Percentiles rank a stretch among this genome's conserved stretches.
Conservation (phyloP, 208 protist genomes). For the Wallacemonas sp. region DNA sequence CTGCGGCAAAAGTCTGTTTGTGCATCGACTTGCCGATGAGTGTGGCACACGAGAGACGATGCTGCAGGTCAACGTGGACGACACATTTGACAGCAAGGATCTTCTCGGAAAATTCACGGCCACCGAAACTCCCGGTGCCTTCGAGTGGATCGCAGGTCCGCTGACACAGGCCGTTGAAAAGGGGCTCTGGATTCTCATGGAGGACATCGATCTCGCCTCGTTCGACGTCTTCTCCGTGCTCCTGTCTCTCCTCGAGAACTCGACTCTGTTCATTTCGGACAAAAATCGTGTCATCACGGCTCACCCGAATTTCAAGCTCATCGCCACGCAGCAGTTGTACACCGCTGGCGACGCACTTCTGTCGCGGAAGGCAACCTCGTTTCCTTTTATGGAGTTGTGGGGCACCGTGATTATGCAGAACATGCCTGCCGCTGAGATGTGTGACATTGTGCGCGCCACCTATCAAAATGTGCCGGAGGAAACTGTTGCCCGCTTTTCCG, state of each 20-base stretch:
- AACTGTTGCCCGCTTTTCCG: constrained; percentile 5
- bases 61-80: constrained; percentile 94
- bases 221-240: constrained; percentile 98
- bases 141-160: constrained; percentile 97
- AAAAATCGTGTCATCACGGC: constrained; percentile 92
- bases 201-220: constrained; percentile 98
- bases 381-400: constrained; percentile 85
- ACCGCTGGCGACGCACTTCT: constrained; percentile 47
- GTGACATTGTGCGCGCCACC: constrained; percentile 48
- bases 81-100: constrained; percentile 98
- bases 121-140: constrained; percentile 97
- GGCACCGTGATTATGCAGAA: constrained; percentile 70
- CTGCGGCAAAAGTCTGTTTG: constrained; percentile 79
- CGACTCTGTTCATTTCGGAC: constrained; percentile 95
- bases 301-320: constrained; percentile 86
- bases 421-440: constrained; percentile 64
- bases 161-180: constrained; percentile 95
- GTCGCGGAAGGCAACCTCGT: constrained; percentile 57
- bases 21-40: constrained; percentile 59
- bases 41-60: constrained; percentile 68
- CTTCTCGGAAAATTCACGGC: constrained; percentile 99
- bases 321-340: constrained; percentile 87
- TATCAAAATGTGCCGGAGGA: constrained; percentile 49
- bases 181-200: constrained; percentile 98
- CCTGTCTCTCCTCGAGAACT: constrained; percentile 96